phyloP scores from a whole-genome alignment of 2,329 filamentous ascomycete species.

The Daldinia sp. region DNA sequence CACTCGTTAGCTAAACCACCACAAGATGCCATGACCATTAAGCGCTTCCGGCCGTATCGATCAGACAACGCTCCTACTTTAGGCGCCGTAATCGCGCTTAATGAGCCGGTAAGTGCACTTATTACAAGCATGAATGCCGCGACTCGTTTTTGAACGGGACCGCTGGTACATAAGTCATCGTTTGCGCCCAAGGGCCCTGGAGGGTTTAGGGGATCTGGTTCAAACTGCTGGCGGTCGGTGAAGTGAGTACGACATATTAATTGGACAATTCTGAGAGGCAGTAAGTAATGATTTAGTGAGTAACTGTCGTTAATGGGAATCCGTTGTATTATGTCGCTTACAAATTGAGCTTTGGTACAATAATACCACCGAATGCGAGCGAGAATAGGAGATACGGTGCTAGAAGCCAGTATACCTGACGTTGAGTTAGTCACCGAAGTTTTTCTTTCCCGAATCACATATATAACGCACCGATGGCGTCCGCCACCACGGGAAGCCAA shows the following conservation, averaged over 20 bases:
- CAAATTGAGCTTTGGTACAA: constrained; percentile 88
- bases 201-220: constrained; percentile 67
- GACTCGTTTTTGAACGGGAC: constrained; percentile 79
- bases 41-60: constrained; percentile 78
- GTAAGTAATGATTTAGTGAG: constrained; percentile 21
- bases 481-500: constrained; percentile 67
- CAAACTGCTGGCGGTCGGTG: constrained; percentile 66
- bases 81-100: constrained; percentile 84
- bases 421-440: constrained; percentile 39
- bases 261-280: constrained; percentile 68
- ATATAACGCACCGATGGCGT: constrained; percentile 64
- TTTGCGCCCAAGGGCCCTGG: constrained; percentile 73
- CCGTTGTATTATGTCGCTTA: constrained; percentile 49
- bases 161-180: constrained; percentile 81
- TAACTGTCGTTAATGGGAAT: neutral
- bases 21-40: constrained; percentile 76
- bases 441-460: neutral
- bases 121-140: constrained; percentile 81
- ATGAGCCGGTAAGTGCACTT: constrained; percentile 75
- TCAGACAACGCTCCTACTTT: constrained; percentile 88
- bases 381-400: constrained; percentile 83
- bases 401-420: constrained; percentile 82
- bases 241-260: constrained; percentile 88
- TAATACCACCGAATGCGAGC: constrained; percentile 82
- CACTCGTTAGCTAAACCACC: constrained; percentile 80